These are phyloP conservation scores for Casuarina glauca DNA, from an alignment of 306 rosid genomes.

Conservation along the genomic window DNA sequence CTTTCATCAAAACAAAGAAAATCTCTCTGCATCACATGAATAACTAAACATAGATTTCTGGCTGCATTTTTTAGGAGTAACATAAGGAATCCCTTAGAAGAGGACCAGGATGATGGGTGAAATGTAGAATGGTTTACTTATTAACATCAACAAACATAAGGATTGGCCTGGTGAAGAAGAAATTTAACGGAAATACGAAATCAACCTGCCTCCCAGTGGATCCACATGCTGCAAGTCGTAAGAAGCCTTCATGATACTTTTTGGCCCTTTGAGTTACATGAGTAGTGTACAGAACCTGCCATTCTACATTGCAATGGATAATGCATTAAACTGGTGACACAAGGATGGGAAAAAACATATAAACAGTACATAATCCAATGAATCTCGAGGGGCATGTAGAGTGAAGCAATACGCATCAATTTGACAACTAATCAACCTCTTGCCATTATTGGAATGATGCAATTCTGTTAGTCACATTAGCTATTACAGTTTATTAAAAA, in stretches of 20 bases:
- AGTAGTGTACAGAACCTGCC: constrained; percentile 77
- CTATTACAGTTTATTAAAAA: no score
- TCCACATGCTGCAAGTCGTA: constrained; percentile 49
- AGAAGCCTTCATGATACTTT: constrained; percentile 82
- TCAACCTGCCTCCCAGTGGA: constrained; percentile 65
- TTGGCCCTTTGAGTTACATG: constrained; percentile 82
- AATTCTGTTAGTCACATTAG: neutral
- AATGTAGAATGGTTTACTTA: neutral
- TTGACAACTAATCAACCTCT: neutral
- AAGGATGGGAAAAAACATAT: neutral
- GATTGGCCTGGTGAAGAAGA: constrained; percentile 20
- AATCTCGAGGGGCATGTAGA: constrained; percentile 13
- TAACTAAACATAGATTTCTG: constrained; percentile 2
- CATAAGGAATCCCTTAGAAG: neutral
- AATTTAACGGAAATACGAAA: constrained; percentile 26
- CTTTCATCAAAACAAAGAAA: constrained; percentile 7
- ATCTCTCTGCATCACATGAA: constrained; percentile 14
- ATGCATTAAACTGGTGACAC: constrained; percentile 20
- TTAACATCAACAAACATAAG: constrained; percentile 4
- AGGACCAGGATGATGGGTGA: neutral
- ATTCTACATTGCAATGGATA: constrained; percentile 47
- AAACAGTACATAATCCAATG: neutral
- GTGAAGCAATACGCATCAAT: neutral
- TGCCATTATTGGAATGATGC: neutral
- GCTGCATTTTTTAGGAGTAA: constrained; percentile 5